Evolutionary conservation across 345 rosid genomes (phyloP).

Genomic region (Leavenworthia alabamica): DNA sequence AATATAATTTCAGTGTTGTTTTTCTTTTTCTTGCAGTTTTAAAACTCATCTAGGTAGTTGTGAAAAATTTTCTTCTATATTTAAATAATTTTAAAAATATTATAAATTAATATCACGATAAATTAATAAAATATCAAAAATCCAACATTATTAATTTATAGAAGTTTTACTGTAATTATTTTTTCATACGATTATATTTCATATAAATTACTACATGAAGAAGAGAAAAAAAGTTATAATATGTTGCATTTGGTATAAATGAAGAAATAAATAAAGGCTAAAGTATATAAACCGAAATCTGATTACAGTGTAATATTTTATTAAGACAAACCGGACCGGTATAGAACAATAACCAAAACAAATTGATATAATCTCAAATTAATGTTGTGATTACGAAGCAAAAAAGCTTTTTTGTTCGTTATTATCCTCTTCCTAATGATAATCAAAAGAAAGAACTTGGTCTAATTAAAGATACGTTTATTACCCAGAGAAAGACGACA

Average conservation of each 20-base stretch:
- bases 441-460: conserved; percentile 1
- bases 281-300: neutral
- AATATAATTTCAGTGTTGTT: too few species aligned
- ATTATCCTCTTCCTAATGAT: conserved; percentile 17
- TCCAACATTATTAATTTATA: too few species aligned
- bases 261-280: neutral
- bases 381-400: conserved; percentile 22
- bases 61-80: too few species aligned
- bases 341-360: conserved; percentile 3
- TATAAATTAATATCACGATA: too few species aligned
- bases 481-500: conserved; percentile 25
- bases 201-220: neutral
- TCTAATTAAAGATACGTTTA: too few species aligned
- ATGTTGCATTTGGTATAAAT: neutral
- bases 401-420: conserved; percentile 19
- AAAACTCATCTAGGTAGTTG: too few species aligned
- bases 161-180: neutral
- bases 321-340: neutral
- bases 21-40: too few species aligned
- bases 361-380: conserved; percentile 13
- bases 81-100: too few species aligned
- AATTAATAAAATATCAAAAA: too few species aligned
- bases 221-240: neutral
- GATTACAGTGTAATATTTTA: conserved; percentile 1
- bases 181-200: neutral